Base-by-base conservation (phyloP, 495 filamentous ascomycete species). In the Extremus antarcticus region DNA sequence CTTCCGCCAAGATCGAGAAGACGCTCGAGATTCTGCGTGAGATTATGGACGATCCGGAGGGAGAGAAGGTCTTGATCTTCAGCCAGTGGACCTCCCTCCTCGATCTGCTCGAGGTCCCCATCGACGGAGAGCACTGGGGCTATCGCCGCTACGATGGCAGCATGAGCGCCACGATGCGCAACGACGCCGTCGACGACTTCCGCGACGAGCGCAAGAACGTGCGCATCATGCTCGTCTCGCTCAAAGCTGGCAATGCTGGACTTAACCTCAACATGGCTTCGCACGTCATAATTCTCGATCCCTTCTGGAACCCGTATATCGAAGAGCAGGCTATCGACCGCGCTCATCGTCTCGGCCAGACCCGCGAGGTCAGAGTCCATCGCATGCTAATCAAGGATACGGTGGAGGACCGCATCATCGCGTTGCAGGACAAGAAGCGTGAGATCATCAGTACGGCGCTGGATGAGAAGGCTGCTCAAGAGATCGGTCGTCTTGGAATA, bases 261-360 rank as follows among this genome's bases (percentile, higher is more conserved):
- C 74, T 97, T 38, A 97, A 97, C 65, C 78, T 97, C 19, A 84
- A 85, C 8, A 82, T 82, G n/a, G 91, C 91, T 0, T 85, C 82
- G 0, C 84, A 88, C 59, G 86, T 97, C 58, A 88, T 97, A 65
- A 85, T 96, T 51, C 80, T 94, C 53, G 91, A 97, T 60, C 91
- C 91, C 0, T 95, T 95, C 73, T 97, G 92, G 88, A 97, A 38
- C 32, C 90, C 91, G 0, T 95, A 85, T 65, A 85, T 94, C 23
- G 91, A 97, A 70, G 87, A 90, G 61, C 91, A 97, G 67, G 91
- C 91, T 0, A 84, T 97, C 53, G 92, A 95, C 68, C 87, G 91
- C 38, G 88, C 91, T 2, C 86, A 97, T 66, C 85, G 91, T 2
- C 88, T 97, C 53, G 90, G 90, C 15, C 91, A 97, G 73, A 73